Percentiles rank a stretch among this genome's conserved stretches.
phyloP scores from a whole-genome alignment of 257 asterid species.

The Capsicum pubescens region DNA sequence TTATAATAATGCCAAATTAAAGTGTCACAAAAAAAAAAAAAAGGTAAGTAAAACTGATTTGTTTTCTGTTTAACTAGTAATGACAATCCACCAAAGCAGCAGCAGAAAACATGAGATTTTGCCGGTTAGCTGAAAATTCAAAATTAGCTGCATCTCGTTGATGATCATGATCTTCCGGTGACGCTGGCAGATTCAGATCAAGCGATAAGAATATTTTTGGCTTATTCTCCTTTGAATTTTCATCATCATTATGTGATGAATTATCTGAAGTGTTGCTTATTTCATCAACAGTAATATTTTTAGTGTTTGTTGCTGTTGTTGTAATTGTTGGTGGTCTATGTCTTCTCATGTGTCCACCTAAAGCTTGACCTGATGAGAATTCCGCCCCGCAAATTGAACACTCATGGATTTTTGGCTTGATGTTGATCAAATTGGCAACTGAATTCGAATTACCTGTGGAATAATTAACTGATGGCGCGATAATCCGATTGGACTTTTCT shows the following conservation, averaged over 20 bases:
- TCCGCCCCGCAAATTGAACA: conserved; percentile 33
- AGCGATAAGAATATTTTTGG: conserved; percentile 10
- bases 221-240: neutral
- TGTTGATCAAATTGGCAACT: neutral
- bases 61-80: conserved; percentile 8
- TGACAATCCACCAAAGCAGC: conserved; percentile 32
- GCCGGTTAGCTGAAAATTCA: conserved; percentile 27
- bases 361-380: conserved; percentile 33
- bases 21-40: neutral
- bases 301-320: conserved; percentile 22
- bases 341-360: conserved; percentile 35
- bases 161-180: conserved; percentile 30
- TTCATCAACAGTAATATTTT: conserved; percentile 2
- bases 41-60: neutral
- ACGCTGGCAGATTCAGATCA: conserved; percentile 34
- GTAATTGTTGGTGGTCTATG: conserved; percentile 30
- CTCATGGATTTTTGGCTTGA: conserved; percentile 29
- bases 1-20: neutral
- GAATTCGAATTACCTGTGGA: neutral
- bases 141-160: conserved; percentile 19
- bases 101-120: conserved; percentile 31
- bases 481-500: neutral
- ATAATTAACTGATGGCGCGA: conserved; percentile 28
- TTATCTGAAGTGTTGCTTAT: conserved; percentile 15
- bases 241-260: neutral